These are phyloP conservation scores for Solanum habrochaites DNA, from an alignment of 257 asterid species.

Conservation along the genomic window DNA sequence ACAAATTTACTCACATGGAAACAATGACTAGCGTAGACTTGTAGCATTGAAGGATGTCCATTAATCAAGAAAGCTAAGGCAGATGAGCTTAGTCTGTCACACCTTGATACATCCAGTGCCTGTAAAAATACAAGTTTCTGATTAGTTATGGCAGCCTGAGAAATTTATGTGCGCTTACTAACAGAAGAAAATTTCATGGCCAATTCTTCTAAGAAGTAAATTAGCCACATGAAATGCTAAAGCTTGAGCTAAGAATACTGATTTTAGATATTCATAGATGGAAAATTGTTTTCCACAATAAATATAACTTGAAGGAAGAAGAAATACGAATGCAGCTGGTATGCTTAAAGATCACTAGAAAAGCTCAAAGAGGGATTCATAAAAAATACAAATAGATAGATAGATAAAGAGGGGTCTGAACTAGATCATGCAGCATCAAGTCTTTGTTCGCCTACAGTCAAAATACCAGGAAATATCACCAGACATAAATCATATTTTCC, in stretches of 20 bases:
- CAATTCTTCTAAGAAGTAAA: neutral
- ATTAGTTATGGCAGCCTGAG: neutral
- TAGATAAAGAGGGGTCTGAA: neutral
- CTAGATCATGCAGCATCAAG: neutral
- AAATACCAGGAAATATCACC: neutral
- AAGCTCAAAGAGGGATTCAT: neutral
- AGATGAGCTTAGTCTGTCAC: slow-evolving; percentile 38
- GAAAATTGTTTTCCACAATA: neutral
- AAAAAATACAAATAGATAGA: neutral
- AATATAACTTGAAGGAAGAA: neutral
- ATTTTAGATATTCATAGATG: neutral
- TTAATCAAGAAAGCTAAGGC: slow-evolving; percentile 34
- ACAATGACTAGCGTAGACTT: slow-evolving; percentile 57
- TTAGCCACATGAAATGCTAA: neutral
- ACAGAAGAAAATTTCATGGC: neutral
- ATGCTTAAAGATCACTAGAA: neutral
- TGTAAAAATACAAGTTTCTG: slow-evolving; percentile 9
- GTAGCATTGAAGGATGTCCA: slow-evolving; percentile 30
- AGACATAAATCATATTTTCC: neutral
- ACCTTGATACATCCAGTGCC: slow-evolving; percentile 67
- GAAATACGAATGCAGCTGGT: neutral
- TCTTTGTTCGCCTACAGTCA: neutral
- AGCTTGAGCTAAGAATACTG: neutral
- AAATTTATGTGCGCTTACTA: neutral
- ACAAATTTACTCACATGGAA: slow-evolving; percentile 37